Percentiles rank a stretch among this genome's conserved stretches.
Evolutionary conservation across 805 yeast species (phyloP).

Genomic region (Candida suzukii): DNA sequence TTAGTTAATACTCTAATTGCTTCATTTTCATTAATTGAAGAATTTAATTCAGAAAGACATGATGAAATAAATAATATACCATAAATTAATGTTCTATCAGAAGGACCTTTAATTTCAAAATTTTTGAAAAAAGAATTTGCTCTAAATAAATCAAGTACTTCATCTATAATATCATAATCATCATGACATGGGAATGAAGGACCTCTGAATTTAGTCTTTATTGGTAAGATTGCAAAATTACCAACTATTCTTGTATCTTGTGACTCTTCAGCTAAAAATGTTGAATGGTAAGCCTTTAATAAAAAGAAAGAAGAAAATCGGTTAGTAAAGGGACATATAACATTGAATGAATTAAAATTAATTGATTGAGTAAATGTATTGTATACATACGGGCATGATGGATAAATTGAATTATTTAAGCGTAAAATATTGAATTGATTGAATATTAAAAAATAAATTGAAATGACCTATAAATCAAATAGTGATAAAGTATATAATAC

Average conservation of each 20-base stretch:
- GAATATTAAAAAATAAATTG: no score
- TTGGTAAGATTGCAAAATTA: conserved; percentile 78
- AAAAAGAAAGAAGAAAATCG: no score
- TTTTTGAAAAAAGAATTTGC: conserved; percentile 96
- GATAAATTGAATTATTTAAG: no score
- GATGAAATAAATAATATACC: conserved; percentile 88
- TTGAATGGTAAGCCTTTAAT: conserved; percentile 65
- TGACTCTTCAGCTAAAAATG: conserved; percentile 60
- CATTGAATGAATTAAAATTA: no score
- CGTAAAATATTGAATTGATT: no score
- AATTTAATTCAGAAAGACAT: conserved; percentile 59
- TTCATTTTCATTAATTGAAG: conserved; percentile 43
- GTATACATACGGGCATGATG: no score
- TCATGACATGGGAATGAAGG: conserved; percentile 77
- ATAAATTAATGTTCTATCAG: conserved; percentile 87
- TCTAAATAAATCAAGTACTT: conserved; percentile 81
- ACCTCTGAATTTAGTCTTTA: conserved; percentile 79
- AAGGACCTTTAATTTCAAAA: conserved; percentile 93
- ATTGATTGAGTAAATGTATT: no score
- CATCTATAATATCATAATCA: conserved; percentile 89
- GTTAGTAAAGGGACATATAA: no score
- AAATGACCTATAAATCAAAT: no score
- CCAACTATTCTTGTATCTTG: conserved; percentile 59
- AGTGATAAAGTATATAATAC: no score
- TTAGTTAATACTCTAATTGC: conserved; percentile 70